Conservation (phyloP, 352 stramenopile genomes). For the Phytophthora europaea region DNA sequence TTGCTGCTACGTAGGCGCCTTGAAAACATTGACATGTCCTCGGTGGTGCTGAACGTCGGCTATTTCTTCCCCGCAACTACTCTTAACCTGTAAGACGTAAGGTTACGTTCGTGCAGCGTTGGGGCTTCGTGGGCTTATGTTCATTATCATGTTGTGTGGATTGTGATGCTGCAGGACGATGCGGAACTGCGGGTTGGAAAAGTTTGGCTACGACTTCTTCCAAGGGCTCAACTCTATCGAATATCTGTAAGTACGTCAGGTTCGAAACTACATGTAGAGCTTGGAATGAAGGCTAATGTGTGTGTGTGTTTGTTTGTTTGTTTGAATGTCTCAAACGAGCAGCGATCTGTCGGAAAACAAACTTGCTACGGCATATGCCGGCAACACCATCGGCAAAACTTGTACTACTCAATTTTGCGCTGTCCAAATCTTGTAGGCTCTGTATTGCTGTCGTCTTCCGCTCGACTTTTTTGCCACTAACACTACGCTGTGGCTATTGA, state of each 20-base stretch:
- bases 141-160: not conserved
- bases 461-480: not conserved
- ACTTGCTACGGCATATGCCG: constrained; percentile 43
- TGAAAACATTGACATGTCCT: constrained; percentile 45
- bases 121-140: not conserved
- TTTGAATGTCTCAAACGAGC: constrained; percentile 1
- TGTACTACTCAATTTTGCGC: constrained; percentile 40
- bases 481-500: not conserved
- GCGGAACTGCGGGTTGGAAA: constrained; percentile 50
- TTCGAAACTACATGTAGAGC: not conserved
- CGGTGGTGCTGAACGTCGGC: constrained; percentile 24
- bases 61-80: constrained; percentile 39
- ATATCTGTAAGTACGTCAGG: constrained; percentile 38
- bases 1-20: constrained; percentile 28
- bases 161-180: constrained; percentile 34
- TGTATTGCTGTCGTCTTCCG: not conserved
- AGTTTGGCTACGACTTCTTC: constrained; percentile 47
- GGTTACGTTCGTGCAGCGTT: not conserved
- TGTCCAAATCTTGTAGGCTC: constrained; percentile 44
- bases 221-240: constrained; percentile 30
- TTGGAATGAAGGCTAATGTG: not conserved
- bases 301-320: too few relatives aligned
- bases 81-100: constrained; percentile 35
- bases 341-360: constrained; percentile 56
- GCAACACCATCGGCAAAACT: constrained; percentile 32